Conservation (phyloP, 202 grass and related monocot genomes). For the Panicum hallii region DNA sequence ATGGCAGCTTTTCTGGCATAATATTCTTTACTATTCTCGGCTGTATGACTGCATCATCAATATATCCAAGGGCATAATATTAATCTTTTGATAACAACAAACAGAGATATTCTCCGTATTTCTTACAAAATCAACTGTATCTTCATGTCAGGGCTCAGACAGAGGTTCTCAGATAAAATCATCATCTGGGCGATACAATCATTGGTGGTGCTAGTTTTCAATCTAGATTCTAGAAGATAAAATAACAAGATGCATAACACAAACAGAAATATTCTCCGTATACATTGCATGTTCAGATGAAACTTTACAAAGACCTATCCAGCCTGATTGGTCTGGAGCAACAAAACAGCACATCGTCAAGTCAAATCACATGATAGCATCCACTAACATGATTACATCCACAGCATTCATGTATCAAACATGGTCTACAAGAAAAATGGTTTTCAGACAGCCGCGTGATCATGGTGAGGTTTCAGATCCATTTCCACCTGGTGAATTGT, state of each 20-base stretch:
- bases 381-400: neutral
- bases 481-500: conserved; percentile 99
- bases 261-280: neutral
- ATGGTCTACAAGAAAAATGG: neutral
- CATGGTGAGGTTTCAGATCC: conserved; percentile 76
- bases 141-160: no score
- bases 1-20: neutral
- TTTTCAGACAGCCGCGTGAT: conserved; percentile 23
- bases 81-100: neutral
- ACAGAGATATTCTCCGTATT: no score
- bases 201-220: neutral
- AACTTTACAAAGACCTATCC: conserved; percentile 23
- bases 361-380: neutral
- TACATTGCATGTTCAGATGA: neutral
- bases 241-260: neutral
- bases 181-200: neutral
- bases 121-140: no score
- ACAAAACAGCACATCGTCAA: neutral
- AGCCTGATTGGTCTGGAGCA: neutral
- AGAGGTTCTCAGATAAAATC: neutral
- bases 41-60: no score
- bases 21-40: neutral
- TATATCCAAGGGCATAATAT: neutral
- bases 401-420: conserved; percentile 3
- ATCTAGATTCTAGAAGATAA: neutral